These are phyloP conservation scores for Trichophaea hybrida DNA, from an alignment of 2,329 filamentous ascomycete genomes.

Conservation along the genomic window DNA sequence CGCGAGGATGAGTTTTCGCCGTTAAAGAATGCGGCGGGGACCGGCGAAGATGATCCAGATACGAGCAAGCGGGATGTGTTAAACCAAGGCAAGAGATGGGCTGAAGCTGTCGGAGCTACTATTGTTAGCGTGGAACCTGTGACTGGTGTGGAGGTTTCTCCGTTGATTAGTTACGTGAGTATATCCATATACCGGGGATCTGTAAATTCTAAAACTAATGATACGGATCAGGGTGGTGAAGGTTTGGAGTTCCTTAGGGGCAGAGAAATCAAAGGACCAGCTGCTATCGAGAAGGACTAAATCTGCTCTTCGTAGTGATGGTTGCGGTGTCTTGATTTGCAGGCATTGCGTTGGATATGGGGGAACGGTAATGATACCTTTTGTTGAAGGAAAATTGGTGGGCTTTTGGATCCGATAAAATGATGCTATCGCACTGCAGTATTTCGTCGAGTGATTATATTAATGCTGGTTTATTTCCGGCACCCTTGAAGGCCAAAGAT, in stretches of 20 bases:
- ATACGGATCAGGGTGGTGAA: slow-evolving; percentile 42
- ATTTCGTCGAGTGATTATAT: no score
- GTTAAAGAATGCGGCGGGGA: slow-evolving; percentile 77
- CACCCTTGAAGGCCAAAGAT: no score
- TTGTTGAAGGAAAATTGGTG: no score
- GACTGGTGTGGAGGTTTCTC: slow-evolving; percentile 75
- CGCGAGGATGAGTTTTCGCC: slow-evolving; percentile 97
- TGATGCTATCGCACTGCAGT: no score
- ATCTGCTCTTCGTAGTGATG: no score
- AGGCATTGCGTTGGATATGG: no score
- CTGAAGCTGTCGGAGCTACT: slow-evolving; percentile 59
- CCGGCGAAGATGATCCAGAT: slow-evolving; percentile 82
- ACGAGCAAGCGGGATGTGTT: slow-evolving; percentile 86
- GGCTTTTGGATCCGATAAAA: no score
- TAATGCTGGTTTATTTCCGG: no score
- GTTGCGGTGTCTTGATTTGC: no score
- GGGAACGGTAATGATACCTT: no score
- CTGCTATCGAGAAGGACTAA: slow-evolving; percentile 31
- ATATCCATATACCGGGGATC: neutral
- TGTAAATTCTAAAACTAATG: neutral
- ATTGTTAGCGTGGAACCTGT: slow-evolving; percentile 47
- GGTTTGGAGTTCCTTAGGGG: slow-evolving; percentile 44
- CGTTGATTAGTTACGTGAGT: slow-evolving; percentile 89
- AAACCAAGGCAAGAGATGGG: slow-evolving; percentile 76
- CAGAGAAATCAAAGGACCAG: slow-evolving; percentile 40